These are phyloP conservation scores for Cryptomeria japonica DNA, from an alignment of 75 land plant genomes.

Conservation along the genomic window DNA sequence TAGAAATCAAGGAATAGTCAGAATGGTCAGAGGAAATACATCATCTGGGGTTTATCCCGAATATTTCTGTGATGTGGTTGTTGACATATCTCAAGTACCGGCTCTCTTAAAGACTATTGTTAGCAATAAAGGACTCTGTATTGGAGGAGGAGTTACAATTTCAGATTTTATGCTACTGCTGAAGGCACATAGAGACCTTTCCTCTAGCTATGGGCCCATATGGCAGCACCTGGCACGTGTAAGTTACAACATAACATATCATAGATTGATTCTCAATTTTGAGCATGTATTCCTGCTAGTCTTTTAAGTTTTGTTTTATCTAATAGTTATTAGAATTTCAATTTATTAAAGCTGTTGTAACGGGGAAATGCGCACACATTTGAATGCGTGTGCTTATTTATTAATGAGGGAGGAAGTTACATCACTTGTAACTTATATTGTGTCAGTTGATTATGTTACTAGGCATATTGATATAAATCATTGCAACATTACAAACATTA, in stretches of 20 bases:
- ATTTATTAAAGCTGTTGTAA: background rate
- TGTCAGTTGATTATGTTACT: too few species aligned
- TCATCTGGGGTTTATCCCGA: constrained; percentile 24
- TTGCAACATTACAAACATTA: too few species aligned
- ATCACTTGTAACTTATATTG: too few species aligned
- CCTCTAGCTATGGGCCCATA: constrained; percentile 32
- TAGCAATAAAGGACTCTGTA: constrained; percentile 6
- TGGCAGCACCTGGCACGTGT: constrained; percentile 29
- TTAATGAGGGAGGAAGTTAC: too few species aligned
- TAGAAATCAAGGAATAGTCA: constrained; percentile 8
- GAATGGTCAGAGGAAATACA: constrained; percentile 32
- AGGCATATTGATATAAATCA: too few species aligned
- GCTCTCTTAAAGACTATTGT: constrained; percentile 6
- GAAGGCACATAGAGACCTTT: constrained; percentile 17
- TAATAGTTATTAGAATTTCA: background rate
- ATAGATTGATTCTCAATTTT: too few species aligned
- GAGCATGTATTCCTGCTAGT: background rate
- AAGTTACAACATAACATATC: background rate
- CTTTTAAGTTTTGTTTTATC: background rate
- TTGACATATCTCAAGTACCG: constrained; percentile 28
- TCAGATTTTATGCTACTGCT: constrained; percentile 21
- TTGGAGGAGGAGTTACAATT: constrained; percentile 33
- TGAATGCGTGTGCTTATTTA: too few species aligned
- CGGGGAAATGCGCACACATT: too few species aligned
- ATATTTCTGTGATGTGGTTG: constrained; percentile 9